Percentiles rank a stretch among this genome's conserved stretches.
phyloP scores from a whole-genome alignment of 2,329 filamentous ascomycete genomes.

The Zymoseptoria crescenta region DNA sequence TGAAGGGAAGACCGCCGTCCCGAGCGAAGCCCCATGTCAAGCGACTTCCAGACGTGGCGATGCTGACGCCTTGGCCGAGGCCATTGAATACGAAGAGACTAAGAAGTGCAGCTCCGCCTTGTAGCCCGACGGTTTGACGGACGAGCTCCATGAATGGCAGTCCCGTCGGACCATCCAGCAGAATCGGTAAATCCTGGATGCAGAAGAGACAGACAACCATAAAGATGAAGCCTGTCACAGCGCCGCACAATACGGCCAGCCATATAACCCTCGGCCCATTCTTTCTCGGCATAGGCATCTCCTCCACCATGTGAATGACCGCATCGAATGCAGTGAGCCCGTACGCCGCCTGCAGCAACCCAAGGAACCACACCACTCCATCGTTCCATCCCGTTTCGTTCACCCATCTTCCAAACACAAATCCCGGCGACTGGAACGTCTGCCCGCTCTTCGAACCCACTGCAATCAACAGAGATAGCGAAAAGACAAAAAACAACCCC shows the following conservation, averaged over 20 bases:
- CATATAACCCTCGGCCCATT: slow-evolving; percentile 48
- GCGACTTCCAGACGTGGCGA: slow-evolving; percentile 35
- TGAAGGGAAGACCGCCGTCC: slow-evolving; percentile 22
- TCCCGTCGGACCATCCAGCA: slow-evolving; percentile 40
- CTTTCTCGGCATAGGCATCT: slow-evolving; percentile 45
- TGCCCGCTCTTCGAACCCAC: slow-evolving; percentile 42
- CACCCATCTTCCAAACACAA: slow-evolving; percentile 48
- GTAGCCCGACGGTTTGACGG: slow-evolving; percentile 42
- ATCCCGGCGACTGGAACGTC: slow-evolving; percentile 42
- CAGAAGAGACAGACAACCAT: slow-evolving; percentile 50
- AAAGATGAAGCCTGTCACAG: slow-evolving; percentile 47
- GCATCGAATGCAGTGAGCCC: slow-evolving; percentile 52
- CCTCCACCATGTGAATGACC: slow-evolving; percentile 52
- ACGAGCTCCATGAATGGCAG: slow-evolving; percentile 56
- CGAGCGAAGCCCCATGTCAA: slow-evolving; percentile 25
- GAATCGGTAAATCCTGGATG: slow-evolving; percentile 41
- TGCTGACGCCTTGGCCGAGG: slow-evolving; percentile 46
- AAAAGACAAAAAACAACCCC: slow-evolving; percentile 46
- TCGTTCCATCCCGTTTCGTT: slow-evolving; percentile 47
- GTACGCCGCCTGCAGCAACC: slow-evolving; percentile 50
- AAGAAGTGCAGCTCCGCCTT: slow-evolving; percentile 39
- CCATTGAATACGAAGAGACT: slow-evolving; percentile 51
- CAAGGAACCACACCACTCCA: slow-evolving; percentile 52
- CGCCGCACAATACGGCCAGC: slow-evolving; percentile 41
- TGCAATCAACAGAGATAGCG: slow-evolving; percentile 45